Conservation (phyloP, 495 filamentous ascomycete genomes). For the Niebla homalea region DNA sequence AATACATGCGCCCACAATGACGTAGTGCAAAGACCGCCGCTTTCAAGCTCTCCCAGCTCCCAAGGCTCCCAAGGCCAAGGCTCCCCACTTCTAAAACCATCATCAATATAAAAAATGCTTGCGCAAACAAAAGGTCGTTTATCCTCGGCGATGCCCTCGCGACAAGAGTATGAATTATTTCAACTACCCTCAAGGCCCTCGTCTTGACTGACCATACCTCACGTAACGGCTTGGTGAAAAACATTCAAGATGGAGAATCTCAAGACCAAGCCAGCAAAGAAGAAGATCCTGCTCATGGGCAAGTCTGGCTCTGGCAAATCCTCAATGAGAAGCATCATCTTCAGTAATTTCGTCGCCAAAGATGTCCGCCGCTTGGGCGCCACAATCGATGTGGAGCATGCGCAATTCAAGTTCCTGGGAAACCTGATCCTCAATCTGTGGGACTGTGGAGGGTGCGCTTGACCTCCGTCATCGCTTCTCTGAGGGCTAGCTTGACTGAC, state of each 20-base stretch:
- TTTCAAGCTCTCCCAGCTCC: no score
- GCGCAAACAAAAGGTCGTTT: no score
- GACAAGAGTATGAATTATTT: no score
- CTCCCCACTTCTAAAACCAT: no score
- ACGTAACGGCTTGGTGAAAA: no score
- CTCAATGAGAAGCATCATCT: constrained; percentile 95
- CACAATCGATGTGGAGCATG: constrained; percentile 98
- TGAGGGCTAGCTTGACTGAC: not conserved
- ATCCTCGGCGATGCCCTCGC: no score
- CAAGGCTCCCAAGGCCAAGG: no score
- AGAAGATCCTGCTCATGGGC: constrained; percentile 55
- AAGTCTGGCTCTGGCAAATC: constrained; percentile 99
- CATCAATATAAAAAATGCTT: no score
- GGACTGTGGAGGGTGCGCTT: constrained; percentile 79
- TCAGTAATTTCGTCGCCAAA: constrained; percentile 93
- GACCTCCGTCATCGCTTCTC: not conserved
- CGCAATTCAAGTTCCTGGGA: constrained; percentile 93
- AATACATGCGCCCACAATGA: no score
- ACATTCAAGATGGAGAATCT: constrained; percentile 8
- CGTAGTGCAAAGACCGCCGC: no score
- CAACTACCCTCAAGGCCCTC: no score
- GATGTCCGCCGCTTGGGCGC: constrained; percentile 88
- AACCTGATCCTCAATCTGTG: constrained; percentile 94
- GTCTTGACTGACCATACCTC: no score
- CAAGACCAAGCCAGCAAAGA: constrained; percentile 37